phyloP scores from a whole-genome alignment of 441 rosid species.

The Gossypium laxum region DNA sequence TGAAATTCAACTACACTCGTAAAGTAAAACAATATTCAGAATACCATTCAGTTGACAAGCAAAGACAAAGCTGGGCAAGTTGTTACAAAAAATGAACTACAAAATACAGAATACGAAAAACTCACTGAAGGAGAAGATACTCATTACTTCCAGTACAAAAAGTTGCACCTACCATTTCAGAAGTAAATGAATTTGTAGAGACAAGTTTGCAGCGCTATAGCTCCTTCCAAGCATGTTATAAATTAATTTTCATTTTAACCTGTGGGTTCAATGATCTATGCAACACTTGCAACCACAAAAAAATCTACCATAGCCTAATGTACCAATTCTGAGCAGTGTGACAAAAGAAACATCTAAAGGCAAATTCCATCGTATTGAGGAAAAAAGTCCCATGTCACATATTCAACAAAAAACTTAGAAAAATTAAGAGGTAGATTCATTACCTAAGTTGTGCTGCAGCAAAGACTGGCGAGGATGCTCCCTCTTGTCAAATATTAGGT shows the following conservation, averaged over 20 bases:
- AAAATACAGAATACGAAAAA: not conserved
- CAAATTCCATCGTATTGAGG: not conserved
- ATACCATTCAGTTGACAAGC: conserved; percentile 5
- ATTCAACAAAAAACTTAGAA: conserved; percentile 9
- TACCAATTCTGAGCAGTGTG: not conserved
- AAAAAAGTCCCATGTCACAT: not conserved
- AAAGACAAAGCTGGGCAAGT: conserved; percentile 2
- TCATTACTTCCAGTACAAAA: not conserved
- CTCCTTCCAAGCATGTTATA: not conserved
- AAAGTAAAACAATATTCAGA: conserved; percentile 19
- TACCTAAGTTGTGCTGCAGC: conserved; percentile 90
- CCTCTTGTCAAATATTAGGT: conserved; percentile 81
- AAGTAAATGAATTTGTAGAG: not conserved
- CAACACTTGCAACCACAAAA: not conserved
- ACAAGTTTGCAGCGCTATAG: not conserved
- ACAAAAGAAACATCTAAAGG: not conserved
- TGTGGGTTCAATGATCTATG: not conserved
- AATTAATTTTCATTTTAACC: conserved; percentile 7
- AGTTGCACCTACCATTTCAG: not conserved
- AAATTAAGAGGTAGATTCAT: not conserved
- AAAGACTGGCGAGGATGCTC: conserved; percentile 80
- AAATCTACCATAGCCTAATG: not conserved
- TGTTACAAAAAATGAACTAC: not conserved
- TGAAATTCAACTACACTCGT: conserved; percentile 69
- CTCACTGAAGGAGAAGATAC: not conserved